Base-by-base conservation (phyloP, 352 stramenopile genomes). In the Pythium vanterpoolii region DNA sequence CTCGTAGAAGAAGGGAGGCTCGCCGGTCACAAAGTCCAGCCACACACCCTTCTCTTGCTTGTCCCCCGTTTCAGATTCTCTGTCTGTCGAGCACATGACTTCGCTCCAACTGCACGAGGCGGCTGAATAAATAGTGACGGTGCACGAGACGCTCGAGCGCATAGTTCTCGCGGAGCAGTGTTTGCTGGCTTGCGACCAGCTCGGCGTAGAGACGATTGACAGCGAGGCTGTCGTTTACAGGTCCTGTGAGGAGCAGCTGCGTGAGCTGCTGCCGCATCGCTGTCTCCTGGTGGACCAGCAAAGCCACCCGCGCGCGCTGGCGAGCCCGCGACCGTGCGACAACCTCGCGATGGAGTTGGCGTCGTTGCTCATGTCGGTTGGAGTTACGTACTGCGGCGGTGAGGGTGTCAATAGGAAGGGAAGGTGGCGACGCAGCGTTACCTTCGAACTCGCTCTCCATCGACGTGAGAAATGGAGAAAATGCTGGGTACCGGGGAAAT, bases 21-120 rank as follows among this genome's bases (percentile, higher is more conserved):
- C 30, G 23, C 34, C 39, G 27, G 36, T 24, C 14, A 36, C 24
- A 5, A 57, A 46, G 3, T 10, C 3, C 36, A 56, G 33, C 49
- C 33, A 56, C 33, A 36, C 49, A 5, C 24, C 49, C 2, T 19
- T 3, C 31, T 13, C 19, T 53, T 9, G 27, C 18, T 42, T 10
- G 16, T 30, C 16, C n/a, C 16, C 4, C 11, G 27, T 34, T 3
- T 36, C 23, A 24, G 21, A 19, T 5, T 34, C 16, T 1, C 7
- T 14, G 7, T 1, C 7, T 14, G 7, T 47, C 33, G 19, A 56
- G 21, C 21, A 47, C 49, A 18, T 46, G 27, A 13, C 33, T 21
- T 11, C 49, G 49, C 14, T 56, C 49, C 33, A 56, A 56, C 34
- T 56, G 49, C 23, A 46, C 49, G 11, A 56, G 34, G 23, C 49